Conservation (phyloP, 2,329 filamentous ascomycete genomes). For the Annulohypoxylon truncatum region DNA sequence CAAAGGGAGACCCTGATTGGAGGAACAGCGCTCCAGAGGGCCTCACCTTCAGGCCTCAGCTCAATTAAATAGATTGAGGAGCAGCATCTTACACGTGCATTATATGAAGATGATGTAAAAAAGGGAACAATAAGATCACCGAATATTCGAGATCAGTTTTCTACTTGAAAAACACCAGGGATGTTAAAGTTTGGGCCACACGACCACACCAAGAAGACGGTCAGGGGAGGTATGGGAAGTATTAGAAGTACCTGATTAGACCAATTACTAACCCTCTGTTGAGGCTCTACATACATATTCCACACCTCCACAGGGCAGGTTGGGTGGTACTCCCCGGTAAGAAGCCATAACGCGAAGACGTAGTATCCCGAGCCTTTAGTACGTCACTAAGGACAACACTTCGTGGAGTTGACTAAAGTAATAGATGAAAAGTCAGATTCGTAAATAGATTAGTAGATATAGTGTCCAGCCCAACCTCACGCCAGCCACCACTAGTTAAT, state of each 20-base stretch:
- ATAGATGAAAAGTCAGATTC: constrained; percentile 10
- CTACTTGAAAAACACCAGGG: constrained; percentile 25
- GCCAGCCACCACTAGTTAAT: neutral
- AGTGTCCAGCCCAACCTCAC: constrained; percentile 12
- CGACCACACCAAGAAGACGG: constrained; percentile 10
- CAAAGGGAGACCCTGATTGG: constrained; percentile 39
- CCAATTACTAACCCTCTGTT: constrained; percentile 22
- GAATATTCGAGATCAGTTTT: constrained; percentile 33
- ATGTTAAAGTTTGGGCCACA: constrained; percentile 10
- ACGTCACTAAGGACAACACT: constrained; percentile 20
- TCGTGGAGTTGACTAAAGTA: constrained; percentile 18
- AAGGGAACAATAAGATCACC: constrained; percentile 31
- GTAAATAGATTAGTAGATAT: constrained; percentile 3
- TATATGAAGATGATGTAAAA: constrained; percentile 44
- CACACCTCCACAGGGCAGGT: constrained; percentile 4
- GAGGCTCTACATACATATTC: constrained; percentile 35
- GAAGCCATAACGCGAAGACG: constrained; percentile 36
- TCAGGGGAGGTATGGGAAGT: neutral
- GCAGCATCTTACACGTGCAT: constrained; percentile 46
- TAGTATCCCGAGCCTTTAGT: constrained; percentile 38
- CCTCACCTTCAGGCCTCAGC: constrained; percentile 37
- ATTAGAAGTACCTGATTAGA: constrained; percentile 2
- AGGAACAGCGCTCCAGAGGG: constrained; percentile 33
- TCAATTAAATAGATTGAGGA: constrained; percentile 46
- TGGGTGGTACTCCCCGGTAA: constrained; percentile 22